Conservation (phyloP, 768 basidiomycete genomes). For the Lactarius sanguifluus region DNA sequence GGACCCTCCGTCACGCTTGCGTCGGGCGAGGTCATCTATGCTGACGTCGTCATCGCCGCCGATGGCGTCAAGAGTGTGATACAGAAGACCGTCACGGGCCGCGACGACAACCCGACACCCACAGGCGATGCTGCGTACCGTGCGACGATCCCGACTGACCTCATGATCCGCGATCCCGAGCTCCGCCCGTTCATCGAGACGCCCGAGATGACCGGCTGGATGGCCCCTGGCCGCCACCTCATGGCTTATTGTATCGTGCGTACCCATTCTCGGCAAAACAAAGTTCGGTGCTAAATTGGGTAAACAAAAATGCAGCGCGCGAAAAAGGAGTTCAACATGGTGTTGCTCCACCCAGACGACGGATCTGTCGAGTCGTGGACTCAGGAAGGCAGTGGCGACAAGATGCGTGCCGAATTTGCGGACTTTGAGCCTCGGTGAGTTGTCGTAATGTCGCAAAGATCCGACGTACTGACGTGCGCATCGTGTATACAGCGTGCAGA, state of each 20-base stretch:
- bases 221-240: slow-evolving; percentile 51
- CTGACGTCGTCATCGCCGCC: slow-evolving; percentile 42
- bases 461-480: not conserved
- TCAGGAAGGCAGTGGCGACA: slow-evolving; percentile 43
- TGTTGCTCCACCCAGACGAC: slow-evolving; percentile 41
- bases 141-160: slow-evolving; percentile 47
- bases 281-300: not conserved
- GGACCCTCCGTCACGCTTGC: slow-evolving; percentile 39
- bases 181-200: slow-evolving; percentile 50
- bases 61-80: slow-evolving; percentile 50
- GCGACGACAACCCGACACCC: slow-evolving; percentile 43
- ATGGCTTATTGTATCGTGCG: slow-evolving; percentile 48
- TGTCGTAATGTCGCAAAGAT: not conserved
- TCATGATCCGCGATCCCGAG: slow-evolving; percentile 51
- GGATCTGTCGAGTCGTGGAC: slow-evolving; percentile 46
- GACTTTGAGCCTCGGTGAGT: slow-evolving; percentile 44
- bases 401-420: slow-evolving; percentile 44
- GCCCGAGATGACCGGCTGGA: slow-evolving; percentile 58
- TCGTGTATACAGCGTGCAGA: slow-evolving; percentile 35
- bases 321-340: slow-evolving; percentile 41
- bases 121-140: slow-evolving; percentile 68
- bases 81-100: slow-evolving; percentile 50
- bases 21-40: slow-evolving; percentile 39
- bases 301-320: slow-evolving; percentile 32
- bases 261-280: not conserved